Percentiles rank a stretch among this genome's conserved stretches.
These are phyloP conservation scores for Chenopodium formosanum DNA, from an alignment of 148 eudicot genomes.

Conservation along the genomic window DNA sequence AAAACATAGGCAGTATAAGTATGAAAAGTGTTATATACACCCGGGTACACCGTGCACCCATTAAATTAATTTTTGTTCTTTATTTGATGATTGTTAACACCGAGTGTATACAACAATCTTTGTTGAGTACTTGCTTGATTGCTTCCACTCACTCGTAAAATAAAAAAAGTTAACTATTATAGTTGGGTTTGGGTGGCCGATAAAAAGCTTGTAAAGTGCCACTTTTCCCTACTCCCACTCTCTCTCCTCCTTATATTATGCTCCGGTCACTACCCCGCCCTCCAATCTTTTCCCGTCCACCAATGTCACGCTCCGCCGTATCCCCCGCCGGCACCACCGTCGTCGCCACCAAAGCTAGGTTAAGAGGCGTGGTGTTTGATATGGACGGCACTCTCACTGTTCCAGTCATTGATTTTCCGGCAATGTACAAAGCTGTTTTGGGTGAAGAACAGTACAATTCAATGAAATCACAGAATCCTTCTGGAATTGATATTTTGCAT, in stretches of 20 bases:
- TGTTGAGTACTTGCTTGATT: no score
- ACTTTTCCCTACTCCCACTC: background rate
- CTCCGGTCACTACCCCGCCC: slow-evolving; percentile 14
- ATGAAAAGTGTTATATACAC: no score
- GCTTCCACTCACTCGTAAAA: no score
- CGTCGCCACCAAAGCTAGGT: slow-evolving; percentile 28
- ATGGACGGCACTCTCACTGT: slow-evolving; percentile 98
- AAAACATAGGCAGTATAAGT: no score
- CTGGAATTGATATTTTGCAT: slow-evolving; percentile 84
- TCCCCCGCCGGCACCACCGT: background rate
- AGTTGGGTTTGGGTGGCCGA: no score
- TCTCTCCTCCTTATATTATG: background rate
- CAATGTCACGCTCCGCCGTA: slow-evolving; percentile 8
- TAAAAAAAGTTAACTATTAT: no score
- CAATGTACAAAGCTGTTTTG: slow-evolving; percentile 81
- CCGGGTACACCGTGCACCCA: no score
- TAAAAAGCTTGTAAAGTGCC: no score
- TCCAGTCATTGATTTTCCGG: slow-evolving; percentile 80
- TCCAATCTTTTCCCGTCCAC: background rate
- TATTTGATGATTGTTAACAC: no score
- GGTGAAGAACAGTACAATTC: slow-evolving; percentile 56
- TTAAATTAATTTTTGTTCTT: no score
- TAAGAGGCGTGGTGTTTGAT: slow-evolving; percentile 89
- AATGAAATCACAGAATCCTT: slow-evolving; percentile 41
- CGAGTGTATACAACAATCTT: no score